phyloP scores from a whole-genome alignment of 129 eudicot species.

The Centella asiatica region DNA sequence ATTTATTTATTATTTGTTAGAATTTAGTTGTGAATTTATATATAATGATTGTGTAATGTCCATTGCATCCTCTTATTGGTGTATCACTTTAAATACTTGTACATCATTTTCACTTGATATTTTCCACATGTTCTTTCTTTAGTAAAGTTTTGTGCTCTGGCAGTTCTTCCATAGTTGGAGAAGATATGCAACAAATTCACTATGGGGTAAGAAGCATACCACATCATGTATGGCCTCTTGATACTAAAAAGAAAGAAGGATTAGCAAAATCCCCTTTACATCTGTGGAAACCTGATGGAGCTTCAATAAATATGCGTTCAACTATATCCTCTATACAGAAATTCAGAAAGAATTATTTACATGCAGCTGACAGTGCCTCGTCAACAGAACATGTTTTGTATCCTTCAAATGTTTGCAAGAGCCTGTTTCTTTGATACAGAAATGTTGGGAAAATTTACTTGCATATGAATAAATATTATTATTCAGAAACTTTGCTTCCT shows the following conservation, averaged over 20 bases:
- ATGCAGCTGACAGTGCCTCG: slow-evolving; percentile 22
- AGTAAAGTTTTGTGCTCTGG: slow-evolving; percentile 15
- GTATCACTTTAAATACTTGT: too few relatives aligned
- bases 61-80: too few relatives aligned
- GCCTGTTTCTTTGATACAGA: not conserved
- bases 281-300: slow-evolving; percentile 35
- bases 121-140: too few relatives aligned
- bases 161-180: slow-evolving; percentile 49
- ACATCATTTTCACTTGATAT: too few relatives aligned
- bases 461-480: too few relatives aligned
- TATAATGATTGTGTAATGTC: too few relatives aligned
- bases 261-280: slow-evolving; percentile 23
- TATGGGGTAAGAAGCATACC: slow-evolving; percentile 25
- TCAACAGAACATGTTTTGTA: slow-evolving; percentile 50
- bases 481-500: too few relatives aligned
- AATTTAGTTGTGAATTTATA: too few relatives aligned
- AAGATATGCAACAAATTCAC: slow-evolving; percentile 19
- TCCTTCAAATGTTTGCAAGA: slow-evolving; percentile 34
- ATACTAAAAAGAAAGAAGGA: slow-evolving; percentile 18
- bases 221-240: slow-evolving; percentile 43
- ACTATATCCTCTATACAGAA: slow-evolving; percentile 50
- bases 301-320: slow-evolving; percentile 35
- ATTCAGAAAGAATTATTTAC: slow-evolving; percentile 24
- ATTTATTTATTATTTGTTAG: too few relatives aligned
- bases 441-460: too few relatives aligned